phyloP scores from a whole-genome alignment of 2,329 filamentous ascomycete species.

The Cladosporium phlei region DNA sequence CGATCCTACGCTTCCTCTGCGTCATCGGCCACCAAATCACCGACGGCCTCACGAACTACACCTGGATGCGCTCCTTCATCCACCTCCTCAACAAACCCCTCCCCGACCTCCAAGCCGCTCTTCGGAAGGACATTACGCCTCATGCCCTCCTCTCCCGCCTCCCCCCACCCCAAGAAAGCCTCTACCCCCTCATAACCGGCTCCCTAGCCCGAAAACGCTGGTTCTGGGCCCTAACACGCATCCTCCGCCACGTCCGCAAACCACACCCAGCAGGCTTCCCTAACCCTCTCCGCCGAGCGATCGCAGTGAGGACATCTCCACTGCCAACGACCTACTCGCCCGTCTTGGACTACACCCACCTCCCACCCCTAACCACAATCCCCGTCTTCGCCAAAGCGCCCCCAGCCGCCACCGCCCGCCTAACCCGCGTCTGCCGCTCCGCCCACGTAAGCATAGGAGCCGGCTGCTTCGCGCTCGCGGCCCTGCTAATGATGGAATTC shows the following conservation, averaged over 20 bases:
- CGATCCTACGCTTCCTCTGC: constrained; percentile 35
- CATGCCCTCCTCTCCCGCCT: constrained; percentile 28
- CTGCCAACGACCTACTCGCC: constrained; percentile 31
- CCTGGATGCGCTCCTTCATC: constrained; percentile 41
- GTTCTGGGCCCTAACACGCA: constrained; percentile 45
- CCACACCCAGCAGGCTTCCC: constrained; percentile 37
- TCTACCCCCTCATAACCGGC: constrained; percentile 39
- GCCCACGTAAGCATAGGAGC: constrained; percentile 40
- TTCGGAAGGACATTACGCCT: constrained; percentile 20
- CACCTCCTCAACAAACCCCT: constrained; percentile 32
- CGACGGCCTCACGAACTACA: constrained; percentile 41
- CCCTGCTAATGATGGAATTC: constrained; percentile 44
- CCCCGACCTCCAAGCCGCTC: constrained; percentile 20
- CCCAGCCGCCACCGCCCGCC: constrained; percentile 28
- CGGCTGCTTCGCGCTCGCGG: constrained; percentile 43
- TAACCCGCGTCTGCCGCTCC: constrained; percentile 37
- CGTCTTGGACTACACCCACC: constrained; percentile 36
- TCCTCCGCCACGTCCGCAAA: constrained; percentile 40
- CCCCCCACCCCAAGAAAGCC: constrained; percentile 43
- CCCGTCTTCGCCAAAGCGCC: constrained; percentile 32
- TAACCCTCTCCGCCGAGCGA: constrained; percentile 34
- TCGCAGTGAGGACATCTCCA: constrained; percentile 15
- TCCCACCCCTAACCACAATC: constrained; percentile 36
- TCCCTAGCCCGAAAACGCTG: constrained; percentile 39
- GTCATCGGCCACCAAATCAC: constrained; percentile 43